Base-by-base conservation (phyloP, 1,284 basidiomycete genomes). In the Malassezia vespertilionis region DNA sequence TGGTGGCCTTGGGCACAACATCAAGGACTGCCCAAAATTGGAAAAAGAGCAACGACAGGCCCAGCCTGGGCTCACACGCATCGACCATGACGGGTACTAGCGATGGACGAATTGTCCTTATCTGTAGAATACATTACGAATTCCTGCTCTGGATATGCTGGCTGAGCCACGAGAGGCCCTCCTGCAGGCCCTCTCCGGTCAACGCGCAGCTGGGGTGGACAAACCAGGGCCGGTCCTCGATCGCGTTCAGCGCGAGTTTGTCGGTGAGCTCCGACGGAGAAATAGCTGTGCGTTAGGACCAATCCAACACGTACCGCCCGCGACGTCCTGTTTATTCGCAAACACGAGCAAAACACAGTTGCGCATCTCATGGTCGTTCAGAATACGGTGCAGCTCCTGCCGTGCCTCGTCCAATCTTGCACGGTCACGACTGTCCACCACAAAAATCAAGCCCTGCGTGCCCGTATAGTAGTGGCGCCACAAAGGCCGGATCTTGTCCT, bases 241-340 rank as follows among this genome's bases (percentile, higher is more conserved):
- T 91, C 57, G 83, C 79, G 72, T 95, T 86, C 60, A 99, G 75
- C 33, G 89, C 90, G 32, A 99, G 76, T 72, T 91, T 93, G 74
- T 97, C 93, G 8, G 93, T 97, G 30, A 99, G 88, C 73, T 97
- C 91, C 10, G 91, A 89, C 23, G 91, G 93, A 24, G 88, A 89
- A 90, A 99, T 95, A 28, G 91, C 91, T 40, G 36, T 22, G 44
- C 37, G 33, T 35, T 44, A 17, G 40, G 21, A 40, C 41, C 34
- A 35, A 28, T 3, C 10, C 18, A 26, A 5, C 3, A 50, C 42
- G 28, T 28, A 91, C 89, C 89, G 69, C 87, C 89, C 12, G 89
- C 89, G 56, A 99, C 75, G 79, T 99, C 93, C 75, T 99, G 93
- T 76, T 99, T 99, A 76, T 99, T 99, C 18, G 93, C 91, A 75